Conservation (phyloP, 1,284 basidiomycete species). For the Puccinia horiana region DNA sequence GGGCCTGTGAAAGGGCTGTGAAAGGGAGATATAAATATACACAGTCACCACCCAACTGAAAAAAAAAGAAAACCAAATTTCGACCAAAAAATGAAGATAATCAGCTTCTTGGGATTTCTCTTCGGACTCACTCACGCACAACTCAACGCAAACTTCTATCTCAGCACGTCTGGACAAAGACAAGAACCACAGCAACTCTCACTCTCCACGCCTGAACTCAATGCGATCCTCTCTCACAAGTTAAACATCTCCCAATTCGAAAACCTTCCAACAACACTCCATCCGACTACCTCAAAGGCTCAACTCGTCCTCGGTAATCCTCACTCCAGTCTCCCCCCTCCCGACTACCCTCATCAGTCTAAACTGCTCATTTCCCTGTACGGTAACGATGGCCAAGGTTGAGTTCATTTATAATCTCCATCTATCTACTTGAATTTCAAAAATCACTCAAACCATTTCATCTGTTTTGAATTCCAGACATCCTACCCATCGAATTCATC, state of each 20-base stretch:
- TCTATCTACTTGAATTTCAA: not conserved
- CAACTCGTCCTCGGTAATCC: slow-evolving; percentile 26
- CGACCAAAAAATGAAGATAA: too few species aligned
- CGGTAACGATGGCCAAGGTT: slow-evolving; percentile 34
- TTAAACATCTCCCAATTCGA: slow-evolving; percentile 33
- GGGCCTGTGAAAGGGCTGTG: too few species aligned
- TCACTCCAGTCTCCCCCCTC: not conserved
- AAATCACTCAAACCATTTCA: not conserved
- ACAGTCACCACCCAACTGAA: too few species aligned
- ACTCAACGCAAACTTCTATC: not conserved
- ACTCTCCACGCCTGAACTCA: slow-evolving; percentile 20
- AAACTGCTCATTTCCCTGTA: slow-evolving; percentile 10
- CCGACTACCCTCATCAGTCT: not conserved
- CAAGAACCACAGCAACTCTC: not conserved
- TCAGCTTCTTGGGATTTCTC: too few species aligned
- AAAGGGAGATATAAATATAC: too few species aligned
- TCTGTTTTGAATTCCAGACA: not conserved
- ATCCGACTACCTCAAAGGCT: slow-evolving; percentile 1
- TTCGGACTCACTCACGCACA: not conserved
- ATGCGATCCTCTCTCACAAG: slow-evolving; percentile 28
- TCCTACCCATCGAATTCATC: slow-evolving; percentile 3
- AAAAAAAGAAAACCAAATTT: too few species aligned
- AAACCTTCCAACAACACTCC: not conserved
- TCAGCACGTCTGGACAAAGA: not conserved
- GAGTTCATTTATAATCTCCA: not conserved